A percentile compares a stretch with the other conserved stretches of the same genome.
These are phyloP conservation scores for Mycotypha africana DNA, from an alignment of 371 early-diverging fungal genomes.

Conservation along the genomic window DNA sequence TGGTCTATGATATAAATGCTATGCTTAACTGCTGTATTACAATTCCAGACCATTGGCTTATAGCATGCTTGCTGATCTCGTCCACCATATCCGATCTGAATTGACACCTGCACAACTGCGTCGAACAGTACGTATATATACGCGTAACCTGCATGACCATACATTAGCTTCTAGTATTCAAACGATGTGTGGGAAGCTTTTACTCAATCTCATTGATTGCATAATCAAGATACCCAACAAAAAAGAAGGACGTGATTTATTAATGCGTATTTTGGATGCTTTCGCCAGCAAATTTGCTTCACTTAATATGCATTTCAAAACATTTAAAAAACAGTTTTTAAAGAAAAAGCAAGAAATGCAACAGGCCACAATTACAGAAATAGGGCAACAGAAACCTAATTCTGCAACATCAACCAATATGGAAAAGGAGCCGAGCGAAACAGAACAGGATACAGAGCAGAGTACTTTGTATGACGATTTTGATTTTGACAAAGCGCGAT, in stretches of 20 bases:
- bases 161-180: conserved; percentile 86
- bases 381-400: too few relatives aligned
- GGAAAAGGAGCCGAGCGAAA: not conserved
- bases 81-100: conserved; percentile 89
- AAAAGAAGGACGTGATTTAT: conserved; percentile 61
- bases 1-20: not conserved
- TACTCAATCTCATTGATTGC: conserved; percentile 87
- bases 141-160: conserved; percentile 88
- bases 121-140: conserved; percentile 82
- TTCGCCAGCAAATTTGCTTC: conserved; percentile 76
- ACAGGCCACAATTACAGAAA: not conserved
- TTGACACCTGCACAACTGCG: conserved; percentile 76
- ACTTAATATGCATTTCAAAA: conserved; percentile 57
- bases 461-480: conserved; percentile 50
- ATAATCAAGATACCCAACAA: conserved; percentile 68
- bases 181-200: conserved; percentile 92
- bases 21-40: too few relatives aligned
- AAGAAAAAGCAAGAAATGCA: conserved; percentile 24
- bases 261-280: conserved; percentile 82
- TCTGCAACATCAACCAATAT: not conserved
- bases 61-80: conserved; percentile 92
- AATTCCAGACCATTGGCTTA: conserved; percentile 84
- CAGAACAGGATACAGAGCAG: conserved; percentile 49
- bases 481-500: conserved; percentile 68
- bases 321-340: conserved; percentile 46